Conservation (phyloP, 169 alveolate genomes). For the Cryptosporidium sp. region DNA sequence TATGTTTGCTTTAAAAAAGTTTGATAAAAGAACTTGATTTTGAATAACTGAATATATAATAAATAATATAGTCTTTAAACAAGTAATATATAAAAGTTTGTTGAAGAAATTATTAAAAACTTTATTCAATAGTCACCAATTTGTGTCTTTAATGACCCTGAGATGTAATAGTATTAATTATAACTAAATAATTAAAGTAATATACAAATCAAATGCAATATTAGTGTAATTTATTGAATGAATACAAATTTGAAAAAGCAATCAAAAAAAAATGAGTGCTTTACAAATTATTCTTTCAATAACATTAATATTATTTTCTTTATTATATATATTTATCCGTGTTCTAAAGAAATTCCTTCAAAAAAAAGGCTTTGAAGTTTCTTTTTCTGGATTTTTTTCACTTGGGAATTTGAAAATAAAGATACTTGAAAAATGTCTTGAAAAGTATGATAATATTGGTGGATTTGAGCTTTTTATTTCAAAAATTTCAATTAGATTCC, state of each 20-base stretch:
- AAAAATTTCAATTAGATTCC: constrained; percentile 4
- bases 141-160: neutral
- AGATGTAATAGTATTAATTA: neutral
- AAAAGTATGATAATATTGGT: neutral
- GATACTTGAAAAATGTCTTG: constrained; percentile 6
- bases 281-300: neutral
- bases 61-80: too few relatives aligned
- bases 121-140: too few relatives aligned
- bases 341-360: neutral
- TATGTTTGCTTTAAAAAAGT: too few relatives aligned
- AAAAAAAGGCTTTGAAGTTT: constrained; percentile 33
- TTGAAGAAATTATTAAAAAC: neutral
- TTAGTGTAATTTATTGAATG: neutral
- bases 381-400: constrained; percentile 37
- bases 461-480: neutral
- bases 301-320: neutral
- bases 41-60: too few relatives aligned
- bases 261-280: neutral
- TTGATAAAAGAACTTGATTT: too few relatives aligned
- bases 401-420: constrained; percentile 14
- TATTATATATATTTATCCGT: neutral
- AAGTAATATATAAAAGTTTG: neutral
- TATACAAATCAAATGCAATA: neutral
- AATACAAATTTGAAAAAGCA: neutral
- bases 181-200: neutral